Evolutionary conservation across 1,139 yeast genomes (phyloP).

Genomic region (Martiniozyma asiatica): DNA sequence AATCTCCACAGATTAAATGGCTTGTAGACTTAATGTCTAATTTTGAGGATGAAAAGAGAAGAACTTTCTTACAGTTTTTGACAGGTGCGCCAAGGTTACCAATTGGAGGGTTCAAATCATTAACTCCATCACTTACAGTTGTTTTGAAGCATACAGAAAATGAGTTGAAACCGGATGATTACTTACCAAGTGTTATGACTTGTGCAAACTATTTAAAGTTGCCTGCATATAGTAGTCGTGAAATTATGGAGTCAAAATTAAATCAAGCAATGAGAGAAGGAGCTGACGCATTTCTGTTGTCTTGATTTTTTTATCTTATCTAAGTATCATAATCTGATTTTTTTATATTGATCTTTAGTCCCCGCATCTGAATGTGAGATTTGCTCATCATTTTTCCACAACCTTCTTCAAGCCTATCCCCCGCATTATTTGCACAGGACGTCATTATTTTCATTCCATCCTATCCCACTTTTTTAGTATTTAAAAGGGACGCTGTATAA

Average conservation of each 20-base stretch:
- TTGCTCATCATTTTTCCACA: too few relatives aligned
- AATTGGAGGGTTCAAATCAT: conserved; percentile 81
- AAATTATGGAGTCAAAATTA: conserved; percentile 46
- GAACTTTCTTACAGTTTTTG: conserved; percentile 72
- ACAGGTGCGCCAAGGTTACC: conserved; percentile 94
- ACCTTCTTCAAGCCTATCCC: too few relatives aligned
- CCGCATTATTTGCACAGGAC: too few relatives aligned
- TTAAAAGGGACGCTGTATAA: too few relatives aligned
- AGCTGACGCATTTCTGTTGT: conserved; percentile 74
- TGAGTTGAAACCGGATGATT: conserved; percentile 60
- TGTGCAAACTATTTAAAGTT: conserved; percentile 90
- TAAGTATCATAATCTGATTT: conserved; percentile 4
- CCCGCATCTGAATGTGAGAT: too few relatives aligned
- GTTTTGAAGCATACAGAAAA: conserved; percentile 72
- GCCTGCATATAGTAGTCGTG: conserved; percentile 64
- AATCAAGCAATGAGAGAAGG: conserved; percentile 76
- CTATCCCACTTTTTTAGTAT: too few relatives aligned
- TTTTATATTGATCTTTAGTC: too few relatives aligned
- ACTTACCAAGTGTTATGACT: conserved; percentile 95
- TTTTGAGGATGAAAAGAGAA: conserved; percentile 42
- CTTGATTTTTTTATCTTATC: conserved; percentile 22
- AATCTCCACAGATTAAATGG: conserved; percentile 50
- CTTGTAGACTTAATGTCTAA: conserved; percentile 48
- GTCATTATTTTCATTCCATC: too few relatives aligned
- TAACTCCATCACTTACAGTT: conserved; percentile 77